phyloP scores from a whole-genome alignment of 2,329 filamentous ascomycete genomes.

The Aspergillus piperis region DNA sequence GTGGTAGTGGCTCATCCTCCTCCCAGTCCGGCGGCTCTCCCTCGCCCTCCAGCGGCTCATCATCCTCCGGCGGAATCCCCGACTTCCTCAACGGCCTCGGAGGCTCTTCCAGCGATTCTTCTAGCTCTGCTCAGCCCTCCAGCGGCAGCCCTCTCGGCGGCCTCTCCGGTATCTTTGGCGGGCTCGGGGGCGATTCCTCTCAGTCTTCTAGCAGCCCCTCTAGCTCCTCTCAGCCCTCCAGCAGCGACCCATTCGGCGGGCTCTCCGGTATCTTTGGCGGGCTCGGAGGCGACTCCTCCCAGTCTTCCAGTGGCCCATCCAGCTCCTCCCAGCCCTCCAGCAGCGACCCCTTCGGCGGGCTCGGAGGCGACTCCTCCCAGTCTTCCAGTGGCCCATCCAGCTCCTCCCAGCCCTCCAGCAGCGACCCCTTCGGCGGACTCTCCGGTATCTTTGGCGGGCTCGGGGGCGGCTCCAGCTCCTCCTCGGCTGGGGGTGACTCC shows the following conservation, averaged over 20 bases:
- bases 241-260: not conserved
- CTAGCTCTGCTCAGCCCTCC: not conserved
- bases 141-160: not conserved
- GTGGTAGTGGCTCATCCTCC: not conserved
- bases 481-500: not conserved
- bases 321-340: not conserved
- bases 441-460: not conserved
- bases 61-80: not conserved
- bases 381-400: too few species aligned
- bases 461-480: not conserved
- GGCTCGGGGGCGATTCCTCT: too few species aligned
- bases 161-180: too few species aligned
- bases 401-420: too few species aligned
- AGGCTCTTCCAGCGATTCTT: not conserved
- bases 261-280: not conserved
- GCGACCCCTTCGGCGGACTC: too few species aligned
- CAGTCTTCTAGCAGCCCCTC: too few species aligned
- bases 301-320: not conserved
- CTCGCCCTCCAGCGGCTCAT: not conserved
- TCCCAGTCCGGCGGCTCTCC: not conserved
- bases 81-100: not conserved
- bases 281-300: not conserved
- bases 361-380: too few species aligned
- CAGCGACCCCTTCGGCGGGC: not conserved
- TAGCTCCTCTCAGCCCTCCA: not conserved